Percentiles rank a stretch among this genome's conserved stretches.
phyloP scores from a whole-genome alignment of 164 flowering plant genomes.

The grape (Vitis vinifera) region ASM3070453v1 NC_081814.1:10423501-10424000 shows the following conservation, averaged over 20 bases:
- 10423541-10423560: slow-evolving; percentile 44
- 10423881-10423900: neutral
- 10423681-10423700: slow-evolving; percentile 78
- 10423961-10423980: neutral
- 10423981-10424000: neutral
- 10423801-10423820: slow-evolving; percentile 64
- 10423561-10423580: neutral
- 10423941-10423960: neutral
- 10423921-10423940: neutral
- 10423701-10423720: slow-evolving; percentile 79
- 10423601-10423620: neutral
- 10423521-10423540: slow-evolving; percentile 51
- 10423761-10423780: slow-evolving; percentile 2
- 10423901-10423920: neutral
- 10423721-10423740: slow-evolving; percentile 49
- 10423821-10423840: slow-evolving; percentile 50
- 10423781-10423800: slow-evolving; percentile 12
- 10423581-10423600: neutral
- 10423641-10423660: slow-evolving; percentile 73
- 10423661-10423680: slow-evolving; percentile 54
- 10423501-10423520: slow-evolving; percentile 52
- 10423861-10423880: slow-evolving; percentile 71
- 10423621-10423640: slow-evolving; percentile 37
- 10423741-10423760: slow-evolving; percentile 5
- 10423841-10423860: slow-evolving; percentile 77